Base-by-base conservation (phyloP, 1,284 basidiomycete species). In the Irpex sp. region DNA sequence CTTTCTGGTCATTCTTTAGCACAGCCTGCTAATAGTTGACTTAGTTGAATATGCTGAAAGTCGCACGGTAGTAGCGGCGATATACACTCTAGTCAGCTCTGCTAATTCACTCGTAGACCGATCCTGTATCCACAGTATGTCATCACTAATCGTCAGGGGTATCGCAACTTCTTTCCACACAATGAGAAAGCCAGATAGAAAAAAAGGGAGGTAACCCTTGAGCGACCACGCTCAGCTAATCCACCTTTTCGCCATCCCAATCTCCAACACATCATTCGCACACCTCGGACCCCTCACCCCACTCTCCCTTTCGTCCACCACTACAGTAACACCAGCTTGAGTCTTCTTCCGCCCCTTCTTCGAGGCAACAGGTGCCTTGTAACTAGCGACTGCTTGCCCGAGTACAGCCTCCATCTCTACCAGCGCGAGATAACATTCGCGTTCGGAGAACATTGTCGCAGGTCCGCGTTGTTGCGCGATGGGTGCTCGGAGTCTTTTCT, bases 401-500 rank as follows among this genome's bases (percentile, higher is more conserved):
- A 87, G 73, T 72, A 83, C 77, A 23, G 67, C 70, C 66, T 87
- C 84, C 49, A 86, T 72, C 65, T 86, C 83, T n/a, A 82, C 64
- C 37, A 88, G 75, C 63, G 81, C 82, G 52, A 83, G 78, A 65
- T 87, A 84, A 68, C 84, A 86, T 53, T 84, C 80, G 57, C 76
- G 80, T 66, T 88, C 85, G 1, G 77, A 79, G 70, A 80, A 86
- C 0, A 58, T 65, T 7, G 67, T 28, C 9, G 66, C 58, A 23
- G 67, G 45, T 28, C 57, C 63, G 60, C 72, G 72, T 3, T 12
- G 39, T 35, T 67, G 58, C 4, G 58, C 63, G 56, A 73, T 59
- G 3, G 87, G 85, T 51, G 78, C 72, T 61, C 82, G 85, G 35
- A 93, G 77, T 36, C 82, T 81, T 71, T 93, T 93, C 48, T 78